These are phyloP conservation scores for Yamadazyma endophytica DNA, from an alignment of 805 yeast genomes.

Conservation along the genomic window DNA sequence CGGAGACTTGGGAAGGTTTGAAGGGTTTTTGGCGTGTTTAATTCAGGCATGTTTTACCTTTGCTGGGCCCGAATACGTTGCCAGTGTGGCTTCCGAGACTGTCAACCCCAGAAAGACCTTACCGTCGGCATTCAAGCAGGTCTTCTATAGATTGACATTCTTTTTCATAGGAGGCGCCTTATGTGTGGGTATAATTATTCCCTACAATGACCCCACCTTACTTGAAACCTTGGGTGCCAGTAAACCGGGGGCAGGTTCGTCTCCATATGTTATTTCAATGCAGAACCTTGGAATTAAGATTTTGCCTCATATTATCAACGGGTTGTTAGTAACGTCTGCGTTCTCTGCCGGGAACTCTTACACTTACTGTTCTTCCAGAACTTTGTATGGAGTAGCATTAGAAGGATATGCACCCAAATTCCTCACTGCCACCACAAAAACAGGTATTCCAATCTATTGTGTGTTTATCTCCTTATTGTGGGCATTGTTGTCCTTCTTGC, in stretches of 20 bases:
- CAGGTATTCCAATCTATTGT: constrained; percentile 46
- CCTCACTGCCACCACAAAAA: constrained; percentile 40
- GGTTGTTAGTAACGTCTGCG: constrained; percentile 37
- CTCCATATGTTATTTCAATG: constrained; percentile 50
- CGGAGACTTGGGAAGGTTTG: constrained; percentile 61
- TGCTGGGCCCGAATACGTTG: constrained; percentile 83
- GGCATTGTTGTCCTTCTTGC: constrained; percentile 64
- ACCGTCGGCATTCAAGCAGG: constrained; percentile 77
- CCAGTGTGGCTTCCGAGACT: constrained; percentile 84
- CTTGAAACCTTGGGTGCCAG: constrained; percentile 55
- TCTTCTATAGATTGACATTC: constrained; percentile 61
- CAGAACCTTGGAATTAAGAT: constrained; percentile 46
- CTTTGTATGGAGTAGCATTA: constrained; percentile 43
- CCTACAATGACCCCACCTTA: constrained; percentile 62
- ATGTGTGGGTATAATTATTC: constrained; percentile 73
- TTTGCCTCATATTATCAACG: constrained; percentile 45
- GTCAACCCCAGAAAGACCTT: constrained; percentile 64
- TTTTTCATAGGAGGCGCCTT: constrained; percentile 72
- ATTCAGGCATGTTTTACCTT: constrained; percentile 73
- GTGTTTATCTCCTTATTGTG: constrained; percentile 43
- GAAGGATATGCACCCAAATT: constrained; percentile 45
- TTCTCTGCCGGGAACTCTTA: constrained; percentile 49
- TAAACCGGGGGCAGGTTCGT: constrained; percentile 59
- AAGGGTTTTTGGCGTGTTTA: constrained; percentile 68
- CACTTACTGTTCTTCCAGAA: constrained; percentile 44